phyloP scores from a whole-genome alignment of 805 yeast species.

The Schwanniomyces pseudopolymorphus region DNA sequence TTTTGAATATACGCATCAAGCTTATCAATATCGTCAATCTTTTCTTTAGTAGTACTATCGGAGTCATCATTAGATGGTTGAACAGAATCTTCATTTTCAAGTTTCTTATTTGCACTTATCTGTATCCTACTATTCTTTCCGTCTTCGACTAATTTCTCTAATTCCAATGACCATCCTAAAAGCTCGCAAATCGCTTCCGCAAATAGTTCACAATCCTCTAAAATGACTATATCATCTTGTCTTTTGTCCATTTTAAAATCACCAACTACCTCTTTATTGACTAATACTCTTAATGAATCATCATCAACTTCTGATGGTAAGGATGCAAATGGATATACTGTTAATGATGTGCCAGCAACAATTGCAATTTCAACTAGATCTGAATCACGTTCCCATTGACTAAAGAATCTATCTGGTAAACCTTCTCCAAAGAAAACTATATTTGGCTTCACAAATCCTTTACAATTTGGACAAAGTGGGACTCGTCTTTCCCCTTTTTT shows the following conservation, averaged over 20 bases:
- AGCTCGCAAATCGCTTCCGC: conserved; percentile 52
- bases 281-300: conserved; percentile 54
- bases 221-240: conserved; percentile 55
- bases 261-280: conserved; percentile 80
- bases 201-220: conserved; percentile 67
- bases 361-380: conserved; percentile 65
- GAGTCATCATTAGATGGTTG: too few species aligned
- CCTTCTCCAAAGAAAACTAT: conserved; percentile 94
- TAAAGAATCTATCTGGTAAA: conserved; percentile 70
- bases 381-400: conserved; percentile 58
- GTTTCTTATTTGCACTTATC: background rate
- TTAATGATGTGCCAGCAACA: conserved; percentile 89
- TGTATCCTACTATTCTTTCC: background rate
- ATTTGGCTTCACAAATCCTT: conserved; percentile 85
- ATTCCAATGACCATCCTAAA: conserved; percentile 66
- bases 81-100: conserved; percentile 8
- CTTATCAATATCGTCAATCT: background rate
- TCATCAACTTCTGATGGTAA: conserved; percentile 63
- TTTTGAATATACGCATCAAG: conserved; percentile 1
- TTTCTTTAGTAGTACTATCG: too few species aligned
- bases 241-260: conserved; percentile 53
- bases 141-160: conserved; percentile 26
- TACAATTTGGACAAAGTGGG: conserved; percentile 62
- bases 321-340: conserved; percentile 88
- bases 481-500: conserved; percentile 35